A percentile compares a stretch with the other conserved stretches of the same genome.
Conservation (phyloP, 129 eudicot genomes). For the Artemisia annua region DNA sequence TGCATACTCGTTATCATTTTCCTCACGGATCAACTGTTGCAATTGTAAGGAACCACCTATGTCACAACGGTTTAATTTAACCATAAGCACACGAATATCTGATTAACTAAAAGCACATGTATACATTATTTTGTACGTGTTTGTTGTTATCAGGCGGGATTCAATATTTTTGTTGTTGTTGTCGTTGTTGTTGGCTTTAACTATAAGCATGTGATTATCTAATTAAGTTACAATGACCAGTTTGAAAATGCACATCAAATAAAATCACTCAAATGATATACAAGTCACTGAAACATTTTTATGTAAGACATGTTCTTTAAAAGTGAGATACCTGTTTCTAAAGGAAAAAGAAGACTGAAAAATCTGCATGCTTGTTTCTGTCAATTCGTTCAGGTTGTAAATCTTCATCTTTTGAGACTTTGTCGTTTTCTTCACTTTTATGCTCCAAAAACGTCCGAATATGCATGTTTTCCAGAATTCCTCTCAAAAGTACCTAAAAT, state of each 20-base stretch:
- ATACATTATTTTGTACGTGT: background rate
- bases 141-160: background rate
- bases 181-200: background rate
- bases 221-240: background rate
- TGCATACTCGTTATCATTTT: too few relatives aligned
- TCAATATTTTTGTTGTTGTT: background rate
- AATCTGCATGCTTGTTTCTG: slow-evolving; percentile 71
- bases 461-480: too few relatives aligned
- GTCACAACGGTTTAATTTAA: too few relatives aligned
- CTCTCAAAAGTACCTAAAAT: too few relatives aligned
- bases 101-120: background rate
- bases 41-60: too few relatives aligned
- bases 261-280: background rate
- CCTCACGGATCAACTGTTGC: too few relatives aligned
- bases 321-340: slow-evolving; percentile 63
- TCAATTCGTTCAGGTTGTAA: too few relatives aligned
- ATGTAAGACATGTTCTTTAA: background rate
- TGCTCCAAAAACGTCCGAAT: too few relatives aligned
- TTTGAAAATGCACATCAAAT: too few relatives aligned
- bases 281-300: background rate
- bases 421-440: too few relatives aligned
- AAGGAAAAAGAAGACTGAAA: slow-evolving; percentile 65
- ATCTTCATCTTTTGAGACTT: too few relatives aligned
- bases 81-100: too few relatives aligned
- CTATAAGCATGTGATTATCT: background rate